Base-by-base conservation (phyloP, 129 eudicot species). In the Saussurea involucrata region DNA sequence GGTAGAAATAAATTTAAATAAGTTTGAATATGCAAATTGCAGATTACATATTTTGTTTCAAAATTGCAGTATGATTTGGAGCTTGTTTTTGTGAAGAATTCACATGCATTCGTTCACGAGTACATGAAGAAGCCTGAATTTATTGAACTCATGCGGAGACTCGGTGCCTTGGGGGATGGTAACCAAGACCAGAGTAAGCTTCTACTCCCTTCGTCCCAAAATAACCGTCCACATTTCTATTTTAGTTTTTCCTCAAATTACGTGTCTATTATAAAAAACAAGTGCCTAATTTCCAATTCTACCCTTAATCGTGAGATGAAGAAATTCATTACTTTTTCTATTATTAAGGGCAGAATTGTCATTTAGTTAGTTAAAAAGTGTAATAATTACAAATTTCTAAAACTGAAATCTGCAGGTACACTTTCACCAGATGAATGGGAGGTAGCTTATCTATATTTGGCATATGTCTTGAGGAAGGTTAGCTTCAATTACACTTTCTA, bases 101-200 rank as follows among this genome's bases (percentile, higher is more conserved):
- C 81, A 0, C 98, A 94, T 83, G 88, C 82, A 68, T 91, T 94
- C 87, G 97, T 91, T 76, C 89, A 91, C 0, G 98, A 94, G 68
- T 89, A 94, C 88, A 61, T 94, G 96, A 94, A 94, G 86, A 91
- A 83, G 71, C 96, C 94, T 18, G 98, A 94, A 63, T 89, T 78
- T 72, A 75, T 91, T 64, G 96, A 94, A 57, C 94, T 94, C 77
- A 94, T 94, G 98, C 76, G 93, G 72, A 84, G 98, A 75, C 97
- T 94, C n/a, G 98, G 98, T 66, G 98, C 98, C 11, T 78, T 94
- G 77, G 98, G 98, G 78, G 96, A 94, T 58, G 98, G 97, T 63
- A 91, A 87, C 83, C 89, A 89, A 75, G 98, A 94, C 83, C 91
- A 69, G 65, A 91, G 97, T 94, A 92, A 80, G 88, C 67, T 53